Evolutionary conservation across 129 eudicot genomes (phyloP), one percentile per base, ranked within the genome.

Genomic region (Flaveria robusta): DNA sequence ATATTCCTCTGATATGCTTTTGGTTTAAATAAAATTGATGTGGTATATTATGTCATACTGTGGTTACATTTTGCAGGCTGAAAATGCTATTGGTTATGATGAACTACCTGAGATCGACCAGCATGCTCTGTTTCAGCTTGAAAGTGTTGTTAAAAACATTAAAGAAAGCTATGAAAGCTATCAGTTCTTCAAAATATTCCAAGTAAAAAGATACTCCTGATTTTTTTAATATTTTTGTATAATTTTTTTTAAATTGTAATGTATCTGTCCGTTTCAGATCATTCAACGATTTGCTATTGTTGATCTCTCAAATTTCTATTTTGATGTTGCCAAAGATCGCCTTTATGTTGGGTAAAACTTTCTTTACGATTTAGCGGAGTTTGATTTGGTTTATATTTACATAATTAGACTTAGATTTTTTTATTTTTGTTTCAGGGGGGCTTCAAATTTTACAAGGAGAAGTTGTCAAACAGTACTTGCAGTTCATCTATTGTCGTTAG

Each of bases 391-490:
- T 62, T 49, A 29, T 71, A 51, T 7, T 68, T 19, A 41, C 54
- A 51, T 22, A 37, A 67, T 62, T 66, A 11, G 55, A 76, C 67
- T 76, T 58, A 50, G 34, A 34, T 31, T 64, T 1, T n/a, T 58
- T 76, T 34, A 31, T 59, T 55, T 66, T 9, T 77, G 22, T 79
- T 29, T 37, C 83, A 91, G 99, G 43, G 99, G 97, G 34, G 81
- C 91, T 68, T 41, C 87, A 68, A 94, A 97, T 82, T 86, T 86
- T 68, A 94, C 97, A 3, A 89, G 99, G 78, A 89, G 88, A 79
- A 89, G 97, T 46, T 94, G 99, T 79, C 99, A 94, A 74, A 94
- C 99, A 56, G 99, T 94, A 29, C 96, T 94, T 43, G 94, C 91
- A 72, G 89, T 83, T 82, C 99, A 94, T 72, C 82, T 94, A 45